Percentiles rank a stretch among this genome's conserved stretches.
These are phyloP conservation scores for Pyrus hybrid DNA, from an alignment of 331 rosid genomes.

Conservation along the genomic window DNA sequence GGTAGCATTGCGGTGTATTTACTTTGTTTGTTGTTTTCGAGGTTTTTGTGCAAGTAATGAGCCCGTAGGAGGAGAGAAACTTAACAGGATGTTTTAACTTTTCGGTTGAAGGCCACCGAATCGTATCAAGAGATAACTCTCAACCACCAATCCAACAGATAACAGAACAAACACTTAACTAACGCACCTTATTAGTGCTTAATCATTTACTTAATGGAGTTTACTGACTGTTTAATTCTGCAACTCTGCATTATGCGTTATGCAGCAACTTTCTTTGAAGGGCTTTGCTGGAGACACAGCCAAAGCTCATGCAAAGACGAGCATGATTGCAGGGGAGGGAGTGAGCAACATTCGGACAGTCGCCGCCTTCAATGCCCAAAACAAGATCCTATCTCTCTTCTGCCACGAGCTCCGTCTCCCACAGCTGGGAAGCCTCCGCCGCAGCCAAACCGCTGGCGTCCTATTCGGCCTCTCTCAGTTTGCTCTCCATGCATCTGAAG, in stretches of 20 bases:
- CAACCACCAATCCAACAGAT: background rate
- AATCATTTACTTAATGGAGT: background rate
- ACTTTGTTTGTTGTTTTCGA: background rate
- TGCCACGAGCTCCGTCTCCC: conserved; percentile 73
- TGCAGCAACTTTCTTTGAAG: conserved; percentile 88
- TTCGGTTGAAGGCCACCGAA: background rate
- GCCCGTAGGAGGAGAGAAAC: background rate
- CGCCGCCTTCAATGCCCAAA: conserved; percentile 94
- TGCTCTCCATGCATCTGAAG: conserved; percentile 88
- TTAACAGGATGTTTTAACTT: background rate
- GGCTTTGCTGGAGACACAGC: conserved; percentile 99
- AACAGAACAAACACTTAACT: background rate
- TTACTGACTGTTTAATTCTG: conserved; percentile 4
- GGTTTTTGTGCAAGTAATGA: background rate
- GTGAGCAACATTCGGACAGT: conserved; percentile 97
- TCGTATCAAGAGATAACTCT: conserved; percentile 1
- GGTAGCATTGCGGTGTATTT: background rate
- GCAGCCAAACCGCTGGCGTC: conserved; percentile 72
- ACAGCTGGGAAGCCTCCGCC: conserved; percentile 59
- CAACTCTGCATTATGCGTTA: conserved; percentile 19
- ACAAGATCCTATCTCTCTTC: conserved; percentile 69
- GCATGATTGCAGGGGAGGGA: conserved; percentile 99
- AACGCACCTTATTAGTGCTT: background rate
- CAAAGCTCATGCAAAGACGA: conserved; percentile 96
- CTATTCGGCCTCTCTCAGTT: conserved; percentile 88